Base-by-base conservation (phyloP, 2,329 filamentous ascomycete species). In the Thielaviopsis populi region DNA sequence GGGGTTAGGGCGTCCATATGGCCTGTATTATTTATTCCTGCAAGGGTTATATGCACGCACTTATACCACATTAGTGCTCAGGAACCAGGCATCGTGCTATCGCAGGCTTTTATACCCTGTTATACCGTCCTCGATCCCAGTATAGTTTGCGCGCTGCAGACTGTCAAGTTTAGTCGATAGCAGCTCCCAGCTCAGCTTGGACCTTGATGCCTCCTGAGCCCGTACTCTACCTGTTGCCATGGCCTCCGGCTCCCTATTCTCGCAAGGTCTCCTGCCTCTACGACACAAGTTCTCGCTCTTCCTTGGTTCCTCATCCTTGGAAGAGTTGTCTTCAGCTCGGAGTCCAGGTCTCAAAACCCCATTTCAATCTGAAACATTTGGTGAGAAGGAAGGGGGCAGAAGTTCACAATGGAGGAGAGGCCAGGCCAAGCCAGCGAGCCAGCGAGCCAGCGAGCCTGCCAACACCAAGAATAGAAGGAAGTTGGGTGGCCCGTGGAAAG, bases 301-400 rank as follows among this genome's bases (percentile, higher is more conserved):
- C 22, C 19, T 50, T 22, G 24, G 15, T 22, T 27, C 46, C 19
- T 50, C 46, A 17, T 24, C 46, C 46, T 50, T 50, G 46, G 46
- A 50, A 50, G 37, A 37, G 24, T 56, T 56, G 53, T 33, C 30
- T 33, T 30, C 27, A 56, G 53, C 53, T 56, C 2, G n/a, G 53
- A 56, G 53, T 37, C 53, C n/a, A 13, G 53, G 53, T 56, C 53
- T 56, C 53, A 56, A 13, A 56, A 56, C 22, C 53, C 53, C 10
- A 56, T 56, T 56, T 56, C 53, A 56, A 56, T 56, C 53, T 56
- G 53, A 56, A 56, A 56, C 53, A 56, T 37, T 17, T 56, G 53
- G 53, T 30, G 30, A 56, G 53, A 37, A 56, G 30, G 27, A 37
- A 56, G 53, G 24, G 19, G n/a, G 27, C 30, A 33, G 24, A 56